These are phyloP conservation scores for Medicago ruthenica DNA, from an alignment of 306 rosid species.

Conservation along the genomic window DNA sequence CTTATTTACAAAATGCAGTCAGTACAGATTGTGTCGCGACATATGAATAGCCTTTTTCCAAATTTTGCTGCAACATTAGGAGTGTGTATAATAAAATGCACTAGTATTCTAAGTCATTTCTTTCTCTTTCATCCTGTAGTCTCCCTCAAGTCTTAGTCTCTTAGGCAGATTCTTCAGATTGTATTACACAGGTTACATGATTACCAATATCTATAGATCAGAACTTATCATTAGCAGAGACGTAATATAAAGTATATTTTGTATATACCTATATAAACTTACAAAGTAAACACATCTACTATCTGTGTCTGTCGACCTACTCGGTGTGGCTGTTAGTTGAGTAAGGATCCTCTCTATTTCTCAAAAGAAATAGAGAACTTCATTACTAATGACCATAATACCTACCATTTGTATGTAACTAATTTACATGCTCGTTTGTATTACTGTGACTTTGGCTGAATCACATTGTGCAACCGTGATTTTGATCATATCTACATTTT, in stretches of 20 bases:
- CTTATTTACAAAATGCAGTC: constrained; percentile 21
- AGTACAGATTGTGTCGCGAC: constrained; percentile 20
- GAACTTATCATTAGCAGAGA: neutral
- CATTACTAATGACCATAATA: neutral
- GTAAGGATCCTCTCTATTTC: no score
- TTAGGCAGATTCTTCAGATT: constrained; percentile 22
- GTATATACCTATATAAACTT: neutral
- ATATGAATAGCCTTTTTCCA: constrained; percentile 3
- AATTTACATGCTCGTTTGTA: neutral
- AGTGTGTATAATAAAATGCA: constrained; percentile 17
- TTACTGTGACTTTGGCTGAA: neutral
- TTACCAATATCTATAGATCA: neutral
- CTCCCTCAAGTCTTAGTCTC: neutral
- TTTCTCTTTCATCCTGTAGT: neutral
- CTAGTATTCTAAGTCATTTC: neutral
- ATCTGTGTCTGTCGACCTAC: neutral
- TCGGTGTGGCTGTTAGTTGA: neutral
- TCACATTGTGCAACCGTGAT: neutral
- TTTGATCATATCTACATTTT: no score
- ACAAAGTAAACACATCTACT: neutral
- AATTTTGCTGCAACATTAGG: constrained; percentile 14
- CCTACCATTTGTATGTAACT: neutral
- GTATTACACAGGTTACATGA: constrained; percentile 13
- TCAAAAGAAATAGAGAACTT: no score
- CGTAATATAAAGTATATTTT: neutral